Evolutionary conservation across 495 filamentous ascomycete genomes (phyloP).

Genomic region (Letharia lupina): DNA sequence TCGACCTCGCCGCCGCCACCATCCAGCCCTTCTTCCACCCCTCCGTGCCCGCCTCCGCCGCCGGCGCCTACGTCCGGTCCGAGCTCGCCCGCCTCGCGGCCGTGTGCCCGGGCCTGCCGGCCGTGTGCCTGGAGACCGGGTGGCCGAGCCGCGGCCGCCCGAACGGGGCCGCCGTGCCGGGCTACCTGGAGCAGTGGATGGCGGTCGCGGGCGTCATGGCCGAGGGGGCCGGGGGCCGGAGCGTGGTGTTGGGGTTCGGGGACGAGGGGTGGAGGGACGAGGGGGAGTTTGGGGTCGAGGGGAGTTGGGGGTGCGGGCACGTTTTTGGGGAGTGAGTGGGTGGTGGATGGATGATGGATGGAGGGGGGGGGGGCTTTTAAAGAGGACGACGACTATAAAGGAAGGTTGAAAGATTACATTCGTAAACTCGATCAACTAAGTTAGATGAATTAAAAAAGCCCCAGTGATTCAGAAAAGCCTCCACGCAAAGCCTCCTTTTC

Average conservation of each 20-base stretch:
- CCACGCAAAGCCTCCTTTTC: no score
- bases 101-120: conserved; percentile 51
- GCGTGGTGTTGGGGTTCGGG: conserved; percentile 62
- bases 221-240: conserved; percentile 38
- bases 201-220: conserved; percentile 58
- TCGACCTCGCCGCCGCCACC: conserved; percentile 77
- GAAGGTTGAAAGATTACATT: no score
- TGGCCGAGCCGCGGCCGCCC: conserved; percentile 67
- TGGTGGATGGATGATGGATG: no score
- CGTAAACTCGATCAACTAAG: no score
- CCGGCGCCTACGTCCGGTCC: conserved; percentile 61
- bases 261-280: conserved; percentile 76
- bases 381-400: no score
- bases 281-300: conserved; percentile 67
- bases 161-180: conserved; percentile 66
- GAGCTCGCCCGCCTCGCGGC: conserved; percentile 58
- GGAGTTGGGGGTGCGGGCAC: conserved; percentile 57
- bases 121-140: conserved; percentile 79
- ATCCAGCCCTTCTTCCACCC: conserved; percentile 93
- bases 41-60: conserved; percentile 46
- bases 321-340: conserved; percentile 12
- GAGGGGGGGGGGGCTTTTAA: no score
- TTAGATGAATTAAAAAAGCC: no score
- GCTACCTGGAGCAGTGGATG: conserved; percentile 53
- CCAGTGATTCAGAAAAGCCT: no score